A percentile compares a stretch with the other conserved stretches of the same genome.
phyloP scores from a whole-genome alignment of 2,329 filamentous ascomycete species.

The Fusarium bactridioides region DNA sequence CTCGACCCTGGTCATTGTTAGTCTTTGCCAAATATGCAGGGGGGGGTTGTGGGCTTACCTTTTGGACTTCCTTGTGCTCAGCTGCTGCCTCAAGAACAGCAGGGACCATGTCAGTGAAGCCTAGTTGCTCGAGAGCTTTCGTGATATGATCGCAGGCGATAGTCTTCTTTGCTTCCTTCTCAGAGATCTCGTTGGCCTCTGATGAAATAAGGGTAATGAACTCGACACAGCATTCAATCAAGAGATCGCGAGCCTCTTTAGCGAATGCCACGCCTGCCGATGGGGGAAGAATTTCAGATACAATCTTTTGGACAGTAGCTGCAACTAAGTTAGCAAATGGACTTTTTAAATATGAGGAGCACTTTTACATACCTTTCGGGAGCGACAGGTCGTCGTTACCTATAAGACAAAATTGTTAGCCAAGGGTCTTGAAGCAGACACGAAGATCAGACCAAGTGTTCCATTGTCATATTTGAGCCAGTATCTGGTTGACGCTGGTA shows the following conservation, averaged over 20 bases:
- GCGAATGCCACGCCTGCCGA: conserved; percentile 83
- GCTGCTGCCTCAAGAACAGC: conserved; percentile 86
- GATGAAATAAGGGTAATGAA: conserved; percentile 99
- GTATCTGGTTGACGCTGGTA: conserved; percentile 40
- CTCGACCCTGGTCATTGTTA: conserved; percentile 72
- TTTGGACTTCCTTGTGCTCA: conserved; percentile 92
- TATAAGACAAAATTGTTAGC: conserved; percentile 51
- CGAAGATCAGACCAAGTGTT: conserved; percentile 25
- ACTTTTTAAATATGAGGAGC: background rate
- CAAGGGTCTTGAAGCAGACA: background rate
- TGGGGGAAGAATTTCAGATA: conserved; percentile 87
- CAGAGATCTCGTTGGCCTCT: conserved; percentile 97
- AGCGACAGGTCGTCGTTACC: conserved; percentile 70
- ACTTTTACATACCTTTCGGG: conserved; percentile 63
- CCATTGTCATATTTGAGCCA: conserved; percentile 40
- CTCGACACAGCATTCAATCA: conserved; percentile 99
- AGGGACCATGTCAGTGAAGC: conserved; percentile 90
- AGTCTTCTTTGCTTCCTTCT: conserved; percentile 99
- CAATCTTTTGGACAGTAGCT: conserved; percentile 84
- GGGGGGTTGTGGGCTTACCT: conserved; percentile 63
- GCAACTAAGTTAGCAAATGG: conserved; percentile 38
- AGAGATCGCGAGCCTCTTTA: conserved; percentile 91
- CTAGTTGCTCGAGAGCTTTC: conserved; percentile 89
- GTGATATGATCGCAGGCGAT: conserved; percentile 98
- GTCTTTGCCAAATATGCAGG: conserved; percentile 46